Evolutionary conservation across 108 stramenopile species (phyloP), one percentile per base, ranked within the genome.

Genomic region (Cyclotella distinguenda): DNA sequence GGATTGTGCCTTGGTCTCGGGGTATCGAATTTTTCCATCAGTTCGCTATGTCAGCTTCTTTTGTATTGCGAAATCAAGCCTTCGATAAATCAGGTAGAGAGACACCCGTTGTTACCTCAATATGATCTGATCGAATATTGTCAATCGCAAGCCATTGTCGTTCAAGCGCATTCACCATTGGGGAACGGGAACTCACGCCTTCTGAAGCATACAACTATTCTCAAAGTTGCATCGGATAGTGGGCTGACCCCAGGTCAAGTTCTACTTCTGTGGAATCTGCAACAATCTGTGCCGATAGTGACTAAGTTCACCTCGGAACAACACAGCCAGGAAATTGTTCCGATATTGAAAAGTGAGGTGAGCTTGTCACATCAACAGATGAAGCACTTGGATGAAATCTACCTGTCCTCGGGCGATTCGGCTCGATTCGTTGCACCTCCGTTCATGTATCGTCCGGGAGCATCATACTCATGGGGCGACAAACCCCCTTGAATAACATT

Each of bases 61-160:
- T 21, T 70, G 0, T 15, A 22, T 1, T 87, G 82, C 33, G 22
- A 44, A 18, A 72, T 86, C n/a, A 65, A 49, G 11, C 91, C 94
- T 13, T 30, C 79, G 1, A 66, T 91, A 2, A 90, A 93, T 61
- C 94, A 95, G 77, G 78, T 95, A 27, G 94, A 95, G 55, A 74
- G 88, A 18, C 91, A 95, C 48, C 89, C 87, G 30, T 65, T 90
- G 23, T 45, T 87, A 32, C 75, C 89, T 22, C 89, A 90, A 65
- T 52, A 45, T 18, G 68, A 77, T 10, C 60, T 92, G 28, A 21
- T 89, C 10, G 86, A 87, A 15, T 88, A 81, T 77, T 95, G 94
- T 63, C 9, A 53, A 15, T 68, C 58, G 10, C 61, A 82, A 31
- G 82, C 65, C 38, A 86, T 96, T 57, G 33, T 62, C 15, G 38